Evolutionary conservation across 768 basidiomycete genomes (phyloP).

Genomic region (Lactarius vividus): DNA sequence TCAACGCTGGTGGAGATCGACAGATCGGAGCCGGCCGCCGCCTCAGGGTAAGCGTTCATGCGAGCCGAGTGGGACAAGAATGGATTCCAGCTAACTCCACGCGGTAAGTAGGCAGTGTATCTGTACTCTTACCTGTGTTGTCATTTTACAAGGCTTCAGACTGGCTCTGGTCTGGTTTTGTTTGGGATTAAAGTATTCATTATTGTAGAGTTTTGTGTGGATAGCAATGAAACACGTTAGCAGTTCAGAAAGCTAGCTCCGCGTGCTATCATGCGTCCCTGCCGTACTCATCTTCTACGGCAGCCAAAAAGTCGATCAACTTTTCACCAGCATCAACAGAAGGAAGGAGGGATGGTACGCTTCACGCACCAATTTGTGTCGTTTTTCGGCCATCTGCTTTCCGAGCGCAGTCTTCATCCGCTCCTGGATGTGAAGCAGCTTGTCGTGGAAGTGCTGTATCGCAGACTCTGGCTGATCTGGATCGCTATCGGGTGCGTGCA

Average conservation of each 20-base stretch:
- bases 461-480: slow-evolving; percentile 48
- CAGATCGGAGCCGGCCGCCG: not conserved
- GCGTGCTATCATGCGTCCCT: not conserved
- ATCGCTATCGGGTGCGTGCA: slow-evolving; percentile 49
- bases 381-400: slow-evolving; percentile 59
- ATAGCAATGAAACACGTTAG: not conserved
- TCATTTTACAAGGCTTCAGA: not conserved
- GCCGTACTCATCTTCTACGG: slow-evolving; percentile 54
- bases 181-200: slow-evolving; percentile 16
- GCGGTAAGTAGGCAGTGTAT: not conserved
- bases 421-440: slow-evolving; percentile 70
- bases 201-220: slow-evolving; percentile 11
- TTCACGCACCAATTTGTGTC: slow-evolving; percentile 64
- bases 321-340: slow-evolving; percentile 31
- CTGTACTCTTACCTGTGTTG: not conserved
- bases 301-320: slow-evolving; percentile 62
- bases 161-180: not conserved
- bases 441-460: slow-evolving; percentile 84
- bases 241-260: not conserved
- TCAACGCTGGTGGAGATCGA: slow-evolving; percentile 6
- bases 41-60: slow-evolving; percentile 2
- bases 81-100: not conserved
- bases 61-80: not conserved
- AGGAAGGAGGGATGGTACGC: not conserved
- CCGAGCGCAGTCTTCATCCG: slow-evolving; percentile 78